Percentiles rank a stretch among this genome's conserved stretches.
phyloP scores from a whole-genome alignment of 768 basidiomycete species.

The Tricholoma terreum region DNA sequence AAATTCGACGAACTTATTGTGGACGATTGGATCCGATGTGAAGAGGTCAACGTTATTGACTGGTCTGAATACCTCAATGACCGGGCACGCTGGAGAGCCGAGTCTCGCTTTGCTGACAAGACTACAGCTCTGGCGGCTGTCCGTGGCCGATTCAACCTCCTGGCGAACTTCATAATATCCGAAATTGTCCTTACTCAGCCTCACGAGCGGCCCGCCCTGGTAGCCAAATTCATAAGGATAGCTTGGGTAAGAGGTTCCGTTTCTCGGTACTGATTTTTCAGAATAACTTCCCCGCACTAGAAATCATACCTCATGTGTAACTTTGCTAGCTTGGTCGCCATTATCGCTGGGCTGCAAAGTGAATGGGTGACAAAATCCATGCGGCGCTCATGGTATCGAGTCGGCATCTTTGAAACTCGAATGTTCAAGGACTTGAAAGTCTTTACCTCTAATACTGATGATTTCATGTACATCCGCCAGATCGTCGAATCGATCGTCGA shows the following conservation, averaged over 20 bases:
- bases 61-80: slow-evolving; percentile 84
- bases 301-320: slow-evolving; percentile 78
- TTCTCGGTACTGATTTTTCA: slow-evolving; percentile 1
- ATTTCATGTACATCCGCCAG: slow-evolving; percentile 74
- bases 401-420: slow-evolving; percentile 68
- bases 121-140: slow-evolving; percentile 72
- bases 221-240: slow-evolving; percentile 79
- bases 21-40: slow-evolving; percentile 62
- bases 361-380: slow-evolving; percentile 68
- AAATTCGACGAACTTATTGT: slow-evolving; percentile 87
- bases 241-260: slow-evolving; percentile 58
- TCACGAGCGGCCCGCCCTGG: slow-evolving; percentile 57
- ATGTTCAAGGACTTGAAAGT: slow-evolving; percentile 69
- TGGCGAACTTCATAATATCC: slow-evolving; percentile 75
- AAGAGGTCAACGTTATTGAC: slow-evolving; percentile 70
- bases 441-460: slow-evolving; percentile 59
- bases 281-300: slow-evolving; percentile 34
- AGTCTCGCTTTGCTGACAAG: slow-evolving; percentile 53
- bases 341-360: slow-evolving; percentile 72
- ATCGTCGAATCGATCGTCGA: slow-evolving; percentile 63
- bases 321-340: slow-evolving; percentile 75
- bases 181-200: slow-evolving; percentile 79
- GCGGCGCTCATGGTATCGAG: slow-evolving; percentile 60
- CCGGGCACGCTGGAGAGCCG: slow-evolving; percentile 63
- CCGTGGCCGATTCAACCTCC: slow-evolving; percentile 80